Percentiles rank a stretch among this genome's conserved stretches.
Conservation (phyloP, 441 rosid genomes). For the Brassica hybrid region DNA sequence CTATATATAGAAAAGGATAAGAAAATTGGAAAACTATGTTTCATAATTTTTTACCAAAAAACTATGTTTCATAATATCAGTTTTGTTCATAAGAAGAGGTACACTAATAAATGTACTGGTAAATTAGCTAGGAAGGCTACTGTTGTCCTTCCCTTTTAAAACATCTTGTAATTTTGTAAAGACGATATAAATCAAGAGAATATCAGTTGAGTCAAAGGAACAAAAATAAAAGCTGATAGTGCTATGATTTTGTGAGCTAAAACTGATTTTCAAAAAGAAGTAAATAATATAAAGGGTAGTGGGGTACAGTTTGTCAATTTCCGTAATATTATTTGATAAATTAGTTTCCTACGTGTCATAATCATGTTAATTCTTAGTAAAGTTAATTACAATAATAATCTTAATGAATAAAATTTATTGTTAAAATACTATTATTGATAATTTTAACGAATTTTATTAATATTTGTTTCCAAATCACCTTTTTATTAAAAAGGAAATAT, state of each 20-base stretch:
- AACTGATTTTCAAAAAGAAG: neutral
- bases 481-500: no score
- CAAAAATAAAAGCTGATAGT: neutral
- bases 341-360: no score
- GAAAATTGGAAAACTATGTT: neutral
- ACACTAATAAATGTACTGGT: neutral
- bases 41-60: neutral
- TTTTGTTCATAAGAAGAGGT: constrained; percentile 2
- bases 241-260: neutral
- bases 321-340: no score
- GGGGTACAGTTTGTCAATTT: neutral
- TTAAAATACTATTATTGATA: no score
- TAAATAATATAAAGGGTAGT: neutral
- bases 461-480: no score
- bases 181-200: neutral
- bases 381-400: no score
- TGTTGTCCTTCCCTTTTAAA: neutral
- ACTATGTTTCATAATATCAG: neutral
- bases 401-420: no score
- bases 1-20: neutral
- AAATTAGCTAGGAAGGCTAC: neutral
- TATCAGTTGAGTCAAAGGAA: constrained; percentile 1
- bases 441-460: no score
- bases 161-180: neutral
- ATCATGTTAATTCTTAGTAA: no score